Percentiles rank a stretch among this genome's conserved stretches.
These are phyloP conservation scores for Paraleonurus japonicus DNA, from an alignment of 257 asterid genomes.

Conservation along the genomic window DNA sequence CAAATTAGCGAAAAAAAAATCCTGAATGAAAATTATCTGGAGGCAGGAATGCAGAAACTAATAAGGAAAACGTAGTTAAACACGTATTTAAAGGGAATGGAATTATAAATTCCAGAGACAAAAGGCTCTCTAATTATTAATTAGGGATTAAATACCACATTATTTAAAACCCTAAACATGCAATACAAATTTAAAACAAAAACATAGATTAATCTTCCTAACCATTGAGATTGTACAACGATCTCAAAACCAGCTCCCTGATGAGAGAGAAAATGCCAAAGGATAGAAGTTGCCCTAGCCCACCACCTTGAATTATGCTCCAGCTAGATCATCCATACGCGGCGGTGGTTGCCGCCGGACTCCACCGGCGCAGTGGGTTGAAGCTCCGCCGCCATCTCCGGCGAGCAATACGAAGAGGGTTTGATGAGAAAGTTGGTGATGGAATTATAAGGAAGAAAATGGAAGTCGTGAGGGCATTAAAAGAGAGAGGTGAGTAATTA, in stretches of 20 bases:
- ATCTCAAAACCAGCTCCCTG: not conserved
- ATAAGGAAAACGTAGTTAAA: not conserved
- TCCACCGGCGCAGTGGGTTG: constrained; percentile 18
- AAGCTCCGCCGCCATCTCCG: constrained; percentile 23
- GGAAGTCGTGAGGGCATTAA: constrained; percentile 29
- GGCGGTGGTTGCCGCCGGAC: constrained; percentile 6
- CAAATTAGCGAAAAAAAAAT: not conserved
- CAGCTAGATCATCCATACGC: constrained; percentile 28
- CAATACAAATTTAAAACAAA: not conserved
- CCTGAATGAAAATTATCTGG: not conserved
- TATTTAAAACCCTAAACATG: not conserved
- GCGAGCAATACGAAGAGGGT: constrained; percentile 38
- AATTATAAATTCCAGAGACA: not conserved
- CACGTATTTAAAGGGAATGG: not conserved
- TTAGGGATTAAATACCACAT: not conserved
- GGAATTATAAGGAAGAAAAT: constrained; percentile 27
- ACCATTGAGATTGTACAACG: constrained; percentile 11
- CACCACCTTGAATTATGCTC: constrained; percentile 33
- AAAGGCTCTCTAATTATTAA: not conserved
- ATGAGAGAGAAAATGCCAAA: constrained; percentile 57
- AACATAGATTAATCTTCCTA: not conserved
- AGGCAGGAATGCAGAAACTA: not conserved
- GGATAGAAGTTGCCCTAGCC: constrained; percentile 89
- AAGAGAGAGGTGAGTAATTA: constrained; percentile 43
- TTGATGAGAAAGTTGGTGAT: constrained; percentile 24